Conservation (phyloP, 148 eudicot species). For the Bassia scoparia region DNA sequence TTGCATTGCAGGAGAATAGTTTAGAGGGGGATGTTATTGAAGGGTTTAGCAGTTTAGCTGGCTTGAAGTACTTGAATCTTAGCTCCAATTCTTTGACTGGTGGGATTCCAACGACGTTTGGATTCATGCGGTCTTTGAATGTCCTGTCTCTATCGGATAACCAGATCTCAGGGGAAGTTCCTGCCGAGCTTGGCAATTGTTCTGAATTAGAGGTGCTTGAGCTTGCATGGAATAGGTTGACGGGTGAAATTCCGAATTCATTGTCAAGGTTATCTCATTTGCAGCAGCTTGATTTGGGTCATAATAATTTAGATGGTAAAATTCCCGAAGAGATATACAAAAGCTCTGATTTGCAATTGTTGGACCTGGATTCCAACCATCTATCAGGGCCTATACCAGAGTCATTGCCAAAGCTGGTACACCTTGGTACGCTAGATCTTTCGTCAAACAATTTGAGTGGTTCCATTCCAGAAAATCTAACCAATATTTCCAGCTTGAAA, state of each 20-base stretch:
- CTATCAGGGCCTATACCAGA: slow-evolving; percentile 62
- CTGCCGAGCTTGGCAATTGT: slow-evolving; percentile 74
- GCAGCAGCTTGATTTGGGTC: slow-evolving; percentile 53
- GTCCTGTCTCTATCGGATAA: slow-evolving; percentile 57
- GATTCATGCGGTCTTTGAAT: slow-evolving; percentile 44
- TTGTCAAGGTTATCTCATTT: slow-evolving; percentile 47
- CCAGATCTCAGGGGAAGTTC: slow-evolving; percentile 46
- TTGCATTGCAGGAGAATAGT: slow-evolving; percentile 63
- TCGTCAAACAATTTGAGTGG: slow-evolving; percentile 66
- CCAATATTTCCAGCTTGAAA: slow-evolving; percentile 38
- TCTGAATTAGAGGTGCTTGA: slow-evolving; percentile 50
- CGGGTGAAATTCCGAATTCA: slow-evolving; percentile 54
- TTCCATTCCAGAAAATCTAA: slow-evolving; percentile 52
- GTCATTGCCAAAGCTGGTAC: slow-evolving; percentile 43
- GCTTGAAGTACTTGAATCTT: slow-evolving; percentile 61
- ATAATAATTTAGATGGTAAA: slow-evolving; percentile 51
- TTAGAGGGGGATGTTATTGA: slow-evolving; percentile 65
- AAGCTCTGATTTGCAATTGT: slow-evolving; percentile 35
- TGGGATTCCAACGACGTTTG: slow-evolving; percentile 57
- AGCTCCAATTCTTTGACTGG: slow-evolving; percentile 69
- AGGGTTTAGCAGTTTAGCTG: slow-evolving; percentile 72
- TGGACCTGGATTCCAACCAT: slow-evolving; percentile 47
- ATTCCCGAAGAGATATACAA: slow-evolving; percentile 55
- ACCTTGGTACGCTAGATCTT: slow-evolving; percentile 53
- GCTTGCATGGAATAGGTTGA: slow-evolving; percentile 46